phyloP scores from a whole-genome alignment of 2,329 filamentous ascomycete species.

The Metarhizium album region DNA sequence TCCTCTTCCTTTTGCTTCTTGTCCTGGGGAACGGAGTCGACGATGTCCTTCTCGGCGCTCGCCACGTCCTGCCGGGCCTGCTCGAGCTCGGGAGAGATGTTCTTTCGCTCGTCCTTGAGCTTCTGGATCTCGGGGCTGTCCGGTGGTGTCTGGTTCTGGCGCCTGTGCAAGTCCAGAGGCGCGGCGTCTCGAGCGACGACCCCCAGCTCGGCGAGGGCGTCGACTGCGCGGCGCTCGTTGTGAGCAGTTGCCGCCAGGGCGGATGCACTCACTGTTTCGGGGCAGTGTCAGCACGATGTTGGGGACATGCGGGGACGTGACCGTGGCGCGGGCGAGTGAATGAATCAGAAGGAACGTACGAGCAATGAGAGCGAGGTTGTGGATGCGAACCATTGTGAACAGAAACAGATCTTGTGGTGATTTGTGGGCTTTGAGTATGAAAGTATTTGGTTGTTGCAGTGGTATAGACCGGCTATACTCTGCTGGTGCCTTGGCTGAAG shows the following conservation, averaged over 20 bases:
- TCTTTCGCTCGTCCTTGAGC: conserved; percentile 3
- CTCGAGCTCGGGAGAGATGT: conserved; percentile 1
- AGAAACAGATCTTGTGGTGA: not conserved
- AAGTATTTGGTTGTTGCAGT: not conserved
- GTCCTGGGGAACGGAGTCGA: no score
- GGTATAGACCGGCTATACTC: conserved; percentile 6
- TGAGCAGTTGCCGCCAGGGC: conserved; percentile 3
- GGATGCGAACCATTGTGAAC: conserved; percentile 7
- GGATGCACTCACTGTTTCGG: conserved; percentile 3
- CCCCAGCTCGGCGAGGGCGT: not conserved
- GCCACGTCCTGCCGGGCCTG: no score
- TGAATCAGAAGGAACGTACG: conserved; percentile 1
- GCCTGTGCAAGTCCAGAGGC: not conserved
- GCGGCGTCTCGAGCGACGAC: not conserved
- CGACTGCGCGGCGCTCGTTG: not conserved
- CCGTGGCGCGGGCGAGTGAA: no score
- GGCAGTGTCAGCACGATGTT: not conserved
- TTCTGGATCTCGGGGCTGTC: conserved; percentile 3
- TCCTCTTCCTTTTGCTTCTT: not conserved
- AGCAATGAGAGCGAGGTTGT: conserved; percentile 4
- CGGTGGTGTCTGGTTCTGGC: not conserved
- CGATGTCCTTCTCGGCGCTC: no score
- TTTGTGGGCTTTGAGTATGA: not conserved
- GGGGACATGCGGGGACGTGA: not conserved
- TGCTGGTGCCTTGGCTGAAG: not conserved